phyloP scores from a whole-genome alignment of 2,329 filamentous ascomycete genomes.

The Zarea fungicola region DNA sequence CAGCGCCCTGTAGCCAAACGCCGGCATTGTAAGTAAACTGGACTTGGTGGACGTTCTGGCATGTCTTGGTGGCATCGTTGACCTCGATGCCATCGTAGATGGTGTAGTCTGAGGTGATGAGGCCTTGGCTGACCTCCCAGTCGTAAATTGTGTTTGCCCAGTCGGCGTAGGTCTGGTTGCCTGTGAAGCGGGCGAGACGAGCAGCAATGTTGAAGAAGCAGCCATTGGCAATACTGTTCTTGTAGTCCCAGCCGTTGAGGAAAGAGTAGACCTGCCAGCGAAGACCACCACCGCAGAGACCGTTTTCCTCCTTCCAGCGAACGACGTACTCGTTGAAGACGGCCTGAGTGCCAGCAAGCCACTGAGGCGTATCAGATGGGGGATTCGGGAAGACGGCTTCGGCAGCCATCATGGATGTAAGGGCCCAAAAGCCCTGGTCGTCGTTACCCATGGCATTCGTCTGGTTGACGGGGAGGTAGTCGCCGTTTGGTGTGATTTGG shows the following conservation, averaged over 20 bases:
- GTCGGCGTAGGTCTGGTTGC: conserved; percentile 70
- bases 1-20: conserved; percentile 56
- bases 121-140: conserved; percentile 51
- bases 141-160: conserved; percentile 70
- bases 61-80: conserved; percentile 33
- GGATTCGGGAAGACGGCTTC: conserved; percentile 67
- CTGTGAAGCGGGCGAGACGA: conserved; percentile 71
- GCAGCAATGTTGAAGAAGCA: conserved; percentile 66
- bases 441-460: conserved; percentile 55
- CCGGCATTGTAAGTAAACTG: conserved; percentile 69
- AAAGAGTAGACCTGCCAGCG: conserved; percentile 82
- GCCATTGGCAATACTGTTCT: conserved; percentile 64
- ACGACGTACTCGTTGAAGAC: conserved; percentile 73
- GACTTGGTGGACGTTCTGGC: conserved; percentile 48
- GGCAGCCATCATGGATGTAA: conserved; percentile 66
- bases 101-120: conserved; percentile 51
- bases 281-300: conserved; percentile 63
- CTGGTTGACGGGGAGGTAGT: conserved; percentile 57
- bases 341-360: conserved; percentile 72
- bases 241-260: conserved; percentile 66
- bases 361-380: conserved; percentile 53
- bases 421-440: conserved; percentile 70
- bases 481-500: conserved; percentile 47
- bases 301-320: conserved; percentile 57
- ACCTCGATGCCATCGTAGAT: conserved; percentile 48